Evolutionary conservation across 2,329 filamentous ascomycete species (phyloP).

Genomic region (Aspergillus calidoustus): DNA sequence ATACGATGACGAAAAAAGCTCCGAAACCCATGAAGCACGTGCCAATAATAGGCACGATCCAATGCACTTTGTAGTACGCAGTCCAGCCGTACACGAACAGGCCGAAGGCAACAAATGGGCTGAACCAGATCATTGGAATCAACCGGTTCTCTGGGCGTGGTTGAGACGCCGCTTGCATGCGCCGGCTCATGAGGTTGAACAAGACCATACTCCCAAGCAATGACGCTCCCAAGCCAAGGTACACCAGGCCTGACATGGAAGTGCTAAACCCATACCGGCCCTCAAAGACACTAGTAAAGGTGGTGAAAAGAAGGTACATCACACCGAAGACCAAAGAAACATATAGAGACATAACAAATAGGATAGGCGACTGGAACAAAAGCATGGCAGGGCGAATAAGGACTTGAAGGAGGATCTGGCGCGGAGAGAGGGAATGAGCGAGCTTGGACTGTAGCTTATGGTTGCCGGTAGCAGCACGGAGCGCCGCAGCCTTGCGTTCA

Average conservation of each 20-base stretch:
- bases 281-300: slow-evolving; percentile 58
- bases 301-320: slow-evolving; percentile 61
- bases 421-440: not conserved
- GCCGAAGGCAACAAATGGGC: slow-evolving; percentile 24
- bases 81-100: slow-evolving; percentile 40
- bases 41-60: slow-evolving; percentile 38
- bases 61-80: slow-evolving; percentile 31
- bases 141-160: slow-evolving; percentile 23
- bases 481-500: slow-evolving; percentile 44
- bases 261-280: slow-evolving; percentile 55
- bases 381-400: slow-evolving; percentile 54
- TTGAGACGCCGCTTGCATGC: slow-evolving; percentile 4
- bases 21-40: slow-evolving; percentile 29
- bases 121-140: slow-evolving; percentile 22
- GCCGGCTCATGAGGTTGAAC: slow-evolving; percentile 19
- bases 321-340: slow-evolving; percentile 61
- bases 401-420: slow-evolving; percentile 34
- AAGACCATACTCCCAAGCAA: not conserved
- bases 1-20: slow-evolving; percentile 24
- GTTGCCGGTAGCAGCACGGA: slow-evolving; percentile 50
- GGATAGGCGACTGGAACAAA: slow-evolving; percentile 56
- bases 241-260: slow-evolving; percentile 50
- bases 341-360: slow-evolving; percentile 57
- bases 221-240: slow-evolving; percentile 55
- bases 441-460: not conserved